Percentiles rank a stretch among this genome's conserved stretches.
These are phyloP conservation scores for Penicillium egyptiacum DNA, from an alignment of 495 filamentous ascomycete species.

Conservation along the genomic window DNA sequence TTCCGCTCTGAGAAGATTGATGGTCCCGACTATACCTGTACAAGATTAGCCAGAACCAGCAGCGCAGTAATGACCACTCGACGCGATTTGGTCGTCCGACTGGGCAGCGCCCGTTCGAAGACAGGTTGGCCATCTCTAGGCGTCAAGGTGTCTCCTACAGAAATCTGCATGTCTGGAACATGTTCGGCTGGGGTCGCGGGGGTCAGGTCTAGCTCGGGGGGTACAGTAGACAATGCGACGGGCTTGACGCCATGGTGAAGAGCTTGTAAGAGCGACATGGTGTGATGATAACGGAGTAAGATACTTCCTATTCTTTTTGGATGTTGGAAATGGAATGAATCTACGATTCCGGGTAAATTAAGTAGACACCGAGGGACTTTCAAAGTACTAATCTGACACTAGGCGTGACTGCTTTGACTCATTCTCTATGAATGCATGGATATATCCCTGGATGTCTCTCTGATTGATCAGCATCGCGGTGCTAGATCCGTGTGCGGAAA, in stretches of 20 bases:
- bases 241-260: not conserved
- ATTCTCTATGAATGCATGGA: not conserved
- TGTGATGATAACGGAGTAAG: not conserved
- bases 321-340: not conserved
- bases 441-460: not conserved
- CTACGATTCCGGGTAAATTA: not conserved
- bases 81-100: conserved; percentile 20
- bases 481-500: not conserved
- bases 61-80: conserved; percentile 22
- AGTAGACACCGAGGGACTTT: not conserved
- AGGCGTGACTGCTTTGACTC: not conserved
- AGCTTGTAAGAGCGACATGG: conserved; percentile 1
- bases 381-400: not conserved
- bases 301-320: not conserved
- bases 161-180: not conserved
- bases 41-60: conserved; percentile 31
- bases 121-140: conserved; percentile 19
- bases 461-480: conserved; percentile 7
- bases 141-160: not conserved
- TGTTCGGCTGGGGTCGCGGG: not conserved
- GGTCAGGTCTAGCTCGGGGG: not conserved
- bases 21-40: conserved; percentile 23
- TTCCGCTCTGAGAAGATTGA: not conserved
- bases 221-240: not conserved
- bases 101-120: conserved; percentile 24